A percentile compares a stretch with the other conserved stretches of the same genome.
These are phyloP conservation scores for Candida tropicalis DNA, from an alignment of 1,139 yeast species.

Conservation along the genomic window DNA sequence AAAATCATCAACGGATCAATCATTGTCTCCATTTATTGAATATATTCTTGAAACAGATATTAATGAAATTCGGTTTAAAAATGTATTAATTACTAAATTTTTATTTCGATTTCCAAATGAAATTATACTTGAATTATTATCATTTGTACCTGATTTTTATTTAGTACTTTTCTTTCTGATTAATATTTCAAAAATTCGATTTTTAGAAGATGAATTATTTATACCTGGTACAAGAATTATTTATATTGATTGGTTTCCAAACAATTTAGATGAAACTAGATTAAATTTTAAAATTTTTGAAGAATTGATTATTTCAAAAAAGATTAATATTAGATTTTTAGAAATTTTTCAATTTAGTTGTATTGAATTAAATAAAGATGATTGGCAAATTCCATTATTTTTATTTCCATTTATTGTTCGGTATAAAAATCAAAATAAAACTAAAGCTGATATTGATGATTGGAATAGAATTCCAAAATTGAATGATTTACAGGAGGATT, in stretches of 20 bases:
- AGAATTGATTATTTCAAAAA: not conserved
- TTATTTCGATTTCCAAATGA: not conserved
- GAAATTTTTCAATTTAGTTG: not conserved
- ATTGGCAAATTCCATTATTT: conserved; percentile 4
- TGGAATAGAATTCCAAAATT: not conserved
- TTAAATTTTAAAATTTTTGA: too few relatives aligned
- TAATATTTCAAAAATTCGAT: not conserved
- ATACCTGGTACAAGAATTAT: not conserved
- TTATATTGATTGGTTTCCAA: not conserved
- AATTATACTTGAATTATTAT: not conserved
- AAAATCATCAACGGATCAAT: not conserved
- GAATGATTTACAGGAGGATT: not conserved
- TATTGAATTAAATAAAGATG: not conserved
- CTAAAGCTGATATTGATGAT: conserved; percentile 4
- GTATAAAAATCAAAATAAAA: not conserved
- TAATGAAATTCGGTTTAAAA: not conserved
- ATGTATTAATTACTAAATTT: not conserved
- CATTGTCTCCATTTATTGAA: not conserved
- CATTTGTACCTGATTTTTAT: not conserved
- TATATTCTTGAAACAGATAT: not conserved
- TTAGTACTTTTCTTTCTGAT: conserved; percentile 1
- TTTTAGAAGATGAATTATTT: not conserved
- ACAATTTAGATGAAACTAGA: not conserved
- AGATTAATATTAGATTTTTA: conserved; percentile 2
- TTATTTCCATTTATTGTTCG: conserved; percentile 2